Evolutionary conservation across 257 asterid species (phyloP).

Genomic region (Ajuga chamaepitys): DNA sequence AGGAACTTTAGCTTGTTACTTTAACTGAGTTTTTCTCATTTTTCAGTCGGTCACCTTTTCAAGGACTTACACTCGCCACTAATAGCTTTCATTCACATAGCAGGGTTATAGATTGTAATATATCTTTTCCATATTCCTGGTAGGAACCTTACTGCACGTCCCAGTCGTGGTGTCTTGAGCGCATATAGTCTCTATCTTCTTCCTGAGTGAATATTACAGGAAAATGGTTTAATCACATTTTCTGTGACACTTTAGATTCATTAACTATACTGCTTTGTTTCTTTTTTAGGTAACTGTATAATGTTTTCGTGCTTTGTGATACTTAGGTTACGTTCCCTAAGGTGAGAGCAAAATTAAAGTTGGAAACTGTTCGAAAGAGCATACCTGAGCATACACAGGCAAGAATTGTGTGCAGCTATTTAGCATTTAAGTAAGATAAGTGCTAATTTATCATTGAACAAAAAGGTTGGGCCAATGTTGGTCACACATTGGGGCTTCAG

Average conservation of each 20-base stretch:
- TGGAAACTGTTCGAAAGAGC: constrained; percentile 49
- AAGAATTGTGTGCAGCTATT: constrained; percentile 25
- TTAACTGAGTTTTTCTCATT: neutral
- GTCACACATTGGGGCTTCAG: constrained; percentile 98
- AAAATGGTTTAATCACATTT: neutral
- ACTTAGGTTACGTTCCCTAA: constrained; percentile 68
- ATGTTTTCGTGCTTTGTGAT: neutral
- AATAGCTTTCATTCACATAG: neutral
- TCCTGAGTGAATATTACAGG: constrained; percentile 6
- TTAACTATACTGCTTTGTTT: neutral
- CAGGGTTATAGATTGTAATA: neutral
- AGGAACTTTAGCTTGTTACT: neutral
- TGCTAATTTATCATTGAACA: constrained; percentile 23
- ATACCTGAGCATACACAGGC: constrained; percentile 86
- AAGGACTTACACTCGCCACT: neutral
- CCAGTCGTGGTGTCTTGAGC: neutral
- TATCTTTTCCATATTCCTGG: neutral
- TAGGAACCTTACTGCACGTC: neutral
- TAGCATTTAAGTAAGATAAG: neutral
- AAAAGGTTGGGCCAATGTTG: constrained; percentile 89
- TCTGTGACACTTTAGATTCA: neutral
- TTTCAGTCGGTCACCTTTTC: neutral
- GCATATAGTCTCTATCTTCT: neutral
- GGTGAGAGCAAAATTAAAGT: constrained; percentile 68
- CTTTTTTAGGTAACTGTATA: neutral